Conservation (phyloP, 176 grass and related monocot genomes). For the Oryza coarctata region DNA sequence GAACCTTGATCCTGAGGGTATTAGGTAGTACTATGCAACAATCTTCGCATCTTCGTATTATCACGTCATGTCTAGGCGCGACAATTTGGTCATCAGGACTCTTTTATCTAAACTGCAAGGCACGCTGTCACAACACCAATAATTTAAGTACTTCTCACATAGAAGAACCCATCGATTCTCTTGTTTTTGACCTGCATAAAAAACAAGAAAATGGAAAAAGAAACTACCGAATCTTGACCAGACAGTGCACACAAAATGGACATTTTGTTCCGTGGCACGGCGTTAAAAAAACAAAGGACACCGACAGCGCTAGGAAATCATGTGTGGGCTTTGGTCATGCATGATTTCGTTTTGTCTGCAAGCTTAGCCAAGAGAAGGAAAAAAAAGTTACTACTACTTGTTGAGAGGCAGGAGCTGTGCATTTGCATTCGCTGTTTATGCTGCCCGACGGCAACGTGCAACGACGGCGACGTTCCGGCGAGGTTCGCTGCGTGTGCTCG, state of each 20-base stretch:
- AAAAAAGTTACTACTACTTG: no score
- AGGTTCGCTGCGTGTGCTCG: neutral
- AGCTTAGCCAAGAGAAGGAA: no score
- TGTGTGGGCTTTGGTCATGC: neutral
- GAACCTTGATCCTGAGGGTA: no score
- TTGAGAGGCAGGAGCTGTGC: no score
- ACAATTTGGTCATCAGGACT: neutral
- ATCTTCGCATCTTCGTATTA: neutral
- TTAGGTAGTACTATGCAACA: no score
- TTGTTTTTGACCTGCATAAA: neutral
- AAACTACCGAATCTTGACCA: neutral
- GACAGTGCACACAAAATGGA: neutral
- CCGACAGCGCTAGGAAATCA: neutral
- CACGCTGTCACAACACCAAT: neutral
- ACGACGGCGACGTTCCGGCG: neutral
- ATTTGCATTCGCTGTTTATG: no score
- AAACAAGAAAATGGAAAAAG: neutral
- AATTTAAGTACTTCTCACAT: neutral
- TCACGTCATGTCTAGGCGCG: neutral
- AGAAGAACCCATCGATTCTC: neutral
- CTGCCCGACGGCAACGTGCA: neutral
- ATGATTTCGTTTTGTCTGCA: neutral
- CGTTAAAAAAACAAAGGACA: neutral
- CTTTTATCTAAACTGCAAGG: neutral
- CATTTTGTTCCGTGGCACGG: neutral